Evolutionary conservation across 257 asterid species (phyloP).

Genomic region (Fraxinus cuspidata): DNA sequence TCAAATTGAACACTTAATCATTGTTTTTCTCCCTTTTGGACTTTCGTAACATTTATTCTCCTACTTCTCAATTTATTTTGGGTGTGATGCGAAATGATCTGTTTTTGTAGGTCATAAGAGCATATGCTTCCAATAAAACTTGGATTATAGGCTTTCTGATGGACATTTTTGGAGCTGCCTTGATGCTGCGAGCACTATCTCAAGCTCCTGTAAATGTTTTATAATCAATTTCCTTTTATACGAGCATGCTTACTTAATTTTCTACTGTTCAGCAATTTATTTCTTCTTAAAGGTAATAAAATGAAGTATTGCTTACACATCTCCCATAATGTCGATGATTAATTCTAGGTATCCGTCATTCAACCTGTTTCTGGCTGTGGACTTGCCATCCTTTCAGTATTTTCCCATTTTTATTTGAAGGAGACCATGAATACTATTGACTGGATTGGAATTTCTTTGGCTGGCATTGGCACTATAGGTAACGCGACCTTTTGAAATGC

Average conservation of each 20-base stretch:
- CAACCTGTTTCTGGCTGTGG: slow-evolving; percentile 99
- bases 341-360: slow-evolving; percentile 82
- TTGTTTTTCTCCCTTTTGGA: neutral
- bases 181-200: slow-evolving; percentile 92
- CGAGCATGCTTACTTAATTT: slow-evolving; percentile 2
- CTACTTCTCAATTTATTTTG: neutral
- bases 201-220: slow-evolving; percentile 80
- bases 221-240: slow-evolving; percentile 5
- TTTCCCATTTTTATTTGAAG: slow-evolving; percentile 94
- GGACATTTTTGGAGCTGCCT: slow-evolving; percentile 92
- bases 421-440: slow-evolving; percentile 93
- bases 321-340: slow-evolving; percentile 6
- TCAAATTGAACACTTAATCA: neutral
- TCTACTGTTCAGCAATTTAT: neutral
- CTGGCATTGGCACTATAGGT: slow-evolving; percentile 99
- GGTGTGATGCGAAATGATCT: neutral
- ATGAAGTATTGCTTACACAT: slow-evolving; percentile 7
- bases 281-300: slow-evolving; percentile 1
- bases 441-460: slow-evolving; percentile 92
- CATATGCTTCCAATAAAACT: slow-evolving; percentile 81
- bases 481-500: slow-evolving; percentile 36
- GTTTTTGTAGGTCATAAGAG: slow-evolving; percentile 74
- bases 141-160: slow-evolving; percentile 87
- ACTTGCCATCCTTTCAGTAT: slow-evolving; percentile 91
- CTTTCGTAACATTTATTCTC: neutral